These are phyloP conservation scores for Phialophora tarda DNA, from an alignment of 2,329 filamentous ascomycete genomes.

Conservation along the genomic window DNA sequence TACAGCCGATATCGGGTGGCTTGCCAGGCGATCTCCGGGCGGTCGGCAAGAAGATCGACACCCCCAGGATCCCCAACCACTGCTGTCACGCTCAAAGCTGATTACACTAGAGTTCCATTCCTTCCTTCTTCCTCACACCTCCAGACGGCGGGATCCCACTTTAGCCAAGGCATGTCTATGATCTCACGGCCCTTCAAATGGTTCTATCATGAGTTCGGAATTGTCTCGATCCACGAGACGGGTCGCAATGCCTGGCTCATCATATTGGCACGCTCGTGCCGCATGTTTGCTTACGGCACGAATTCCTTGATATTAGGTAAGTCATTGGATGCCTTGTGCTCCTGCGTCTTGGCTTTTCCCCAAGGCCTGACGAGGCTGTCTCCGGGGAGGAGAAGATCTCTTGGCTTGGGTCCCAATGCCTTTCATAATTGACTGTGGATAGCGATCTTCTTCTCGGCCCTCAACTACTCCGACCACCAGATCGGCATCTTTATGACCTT, in stretches of 20 bases:
- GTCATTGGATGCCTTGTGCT: conserved; percentile 13
- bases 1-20: conserved; percentile 19
- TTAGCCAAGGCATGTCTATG: conserved; percentile 23
- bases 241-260: conserved; percentile 40
- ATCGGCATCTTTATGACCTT: conserved; percentile 71
- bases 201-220: conserved; percentile 41
- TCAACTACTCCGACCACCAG: conserved; percentile 57
- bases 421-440: conserved; percentile 42
- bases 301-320: conserved; percentile 40
- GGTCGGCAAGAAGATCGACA: conserved; percentile 12
- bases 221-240: conserved; percentile 37
- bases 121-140: conserved; percentile 1
- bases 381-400: not conserved
- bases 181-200: conserved; percentile 28
- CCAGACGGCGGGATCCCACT: conserved; percentile 10
- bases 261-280: conserved; percentile 37
- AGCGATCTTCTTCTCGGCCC: conserved; percentile 60
- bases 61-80: not conserved
- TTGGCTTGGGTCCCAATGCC: not conserved
- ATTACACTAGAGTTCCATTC: conserved; percentile 10
- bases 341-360: conserved; percentile 1
- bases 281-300: conserved; percentile 42
- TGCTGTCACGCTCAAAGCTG: conserved; percentile 2
- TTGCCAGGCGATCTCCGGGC: conserved; percentile 12
- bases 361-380: not conserved